phyloP scores from a whole-genome alignment of 495 filamentous ascomycete species.

The Talaromyces proteolyticus region DNA sequence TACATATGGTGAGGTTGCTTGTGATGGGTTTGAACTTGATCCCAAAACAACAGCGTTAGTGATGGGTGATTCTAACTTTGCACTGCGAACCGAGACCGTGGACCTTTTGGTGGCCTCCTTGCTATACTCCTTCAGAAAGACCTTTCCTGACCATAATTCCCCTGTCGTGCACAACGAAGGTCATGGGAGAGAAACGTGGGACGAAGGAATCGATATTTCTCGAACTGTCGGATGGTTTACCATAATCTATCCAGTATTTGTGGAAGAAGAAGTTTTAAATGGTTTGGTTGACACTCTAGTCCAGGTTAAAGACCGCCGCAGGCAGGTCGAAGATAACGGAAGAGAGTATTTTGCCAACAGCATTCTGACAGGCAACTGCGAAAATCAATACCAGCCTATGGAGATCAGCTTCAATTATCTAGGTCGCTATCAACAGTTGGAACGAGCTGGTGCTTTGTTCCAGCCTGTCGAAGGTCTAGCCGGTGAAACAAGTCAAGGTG shows the following conservation, averaged over 20 bases:
- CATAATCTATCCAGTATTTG: conserved; percentile 43
- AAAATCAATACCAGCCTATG: conserved; percentile 44
- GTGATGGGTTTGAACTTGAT: conserved; percentile 41
- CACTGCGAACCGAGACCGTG: conserved; percentile 43
- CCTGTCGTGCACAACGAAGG: conserved; percentile 53
- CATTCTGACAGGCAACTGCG: conserved; percentile 36
- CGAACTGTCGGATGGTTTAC: conserved; percentile 61
- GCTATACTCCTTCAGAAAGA: conserved; percentile 42
- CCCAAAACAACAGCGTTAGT: conserved; percentile 31
- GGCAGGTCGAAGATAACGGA: conserved; percentile 42
- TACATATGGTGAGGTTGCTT: conserved; percentile 44
- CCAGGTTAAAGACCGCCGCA: conserved; percentile 41
- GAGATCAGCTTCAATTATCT: conserved; percentile 71
- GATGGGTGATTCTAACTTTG: conserved; percentile 37
- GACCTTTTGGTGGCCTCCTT: conserved; percentile 49
- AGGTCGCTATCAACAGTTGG: conserved; percentile 57
- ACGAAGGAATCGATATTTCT: conserved; percentile 46
- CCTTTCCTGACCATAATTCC: conserved; percentile 43
- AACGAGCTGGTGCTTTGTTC: conserved; percentile 55
- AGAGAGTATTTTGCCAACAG: conserved; percentile 43
- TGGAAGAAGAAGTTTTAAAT: conserved; percentile 14
- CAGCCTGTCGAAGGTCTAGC: conserved; percentile 48
- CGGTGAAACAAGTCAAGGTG: conserved; percentile 36
- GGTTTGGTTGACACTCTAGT: conserved; percentile 32
- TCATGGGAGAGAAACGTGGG: conserved; percentile 51